Evolutionary conservation across 257 asterid genomes (phyloP).

Genomic region (Plantago ovata): DNA sequence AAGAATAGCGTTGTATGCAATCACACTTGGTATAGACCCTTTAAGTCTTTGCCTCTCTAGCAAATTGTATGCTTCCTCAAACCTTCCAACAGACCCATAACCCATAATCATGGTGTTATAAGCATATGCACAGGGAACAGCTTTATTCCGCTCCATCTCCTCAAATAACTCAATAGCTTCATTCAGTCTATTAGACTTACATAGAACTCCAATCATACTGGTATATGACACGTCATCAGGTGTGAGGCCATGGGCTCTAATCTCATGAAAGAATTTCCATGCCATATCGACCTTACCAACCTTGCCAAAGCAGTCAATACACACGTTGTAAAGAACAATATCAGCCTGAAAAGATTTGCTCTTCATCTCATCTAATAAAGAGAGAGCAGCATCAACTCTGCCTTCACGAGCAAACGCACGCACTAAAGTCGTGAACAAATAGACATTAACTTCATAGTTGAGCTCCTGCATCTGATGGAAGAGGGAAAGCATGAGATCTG

Average conservation of each 20-base stretch:
- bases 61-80: conserved; percentile 70
- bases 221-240: conserved; percentile 93
- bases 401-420: conserved; percentile 86
- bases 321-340: conserved; percentile 85
- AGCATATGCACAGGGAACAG: conserved; percentile 92
- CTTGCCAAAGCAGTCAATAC: conserved; percentile 90
- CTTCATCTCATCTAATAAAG: conserved; percentile 82
- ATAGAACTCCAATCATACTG: conserved; percentile 89
- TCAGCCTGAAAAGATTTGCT: conserved; percentile 72
- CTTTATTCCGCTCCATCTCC: conserved; percentile 65
- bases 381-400: conserved; percentile 80
- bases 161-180: conserved; percentile 90
- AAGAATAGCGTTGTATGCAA: conserved; percentile 79
- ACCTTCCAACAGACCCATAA: conserved; percentile 77
- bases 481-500: conserved; percentile 76
- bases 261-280: conserved; percentile 93
- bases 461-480: conserved; percentile 87
- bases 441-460: conserved; percentile 84
- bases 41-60: conserved; percentile 86
- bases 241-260: conserved; percentile 52
- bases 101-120: conserved; percentile 98
- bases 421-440: conserved; percentile 77
- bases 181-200: conserved; percentile 53
- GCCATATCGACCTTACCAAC: conserved; percentile 92
- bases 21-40: conserved; percentile 88